Evolutionary conservation across 2,329 filamentous ascomycete genomes (phyloP).

Genomic region (Lachnellula suecica): DNA sequence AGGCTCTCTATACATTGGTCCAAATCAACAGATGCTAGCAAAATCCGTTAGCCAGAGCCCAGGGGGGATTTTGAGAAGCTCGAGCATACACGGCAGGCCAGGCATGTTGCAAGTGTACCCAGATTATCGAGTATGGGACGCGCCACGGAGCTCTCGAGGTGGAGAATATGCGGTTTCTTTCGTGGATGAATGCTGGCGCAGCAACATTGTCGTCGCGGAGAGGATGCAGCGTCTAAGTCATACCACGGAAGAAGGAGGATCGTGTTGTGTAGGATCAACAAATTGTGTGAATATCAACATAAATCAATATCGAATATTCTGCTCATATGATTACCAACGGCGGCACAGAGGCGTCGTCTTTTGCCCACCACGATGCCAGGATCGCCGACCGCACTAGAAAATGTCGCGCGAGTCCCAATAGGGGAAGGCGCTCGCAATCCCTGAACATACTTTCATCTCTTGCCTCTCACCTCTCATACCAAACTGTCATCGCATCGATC

Average conservation of each 20-base stretch:
- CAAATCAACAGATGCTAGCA: conserved; percentile 86
- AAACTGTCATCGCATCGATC: neutral
- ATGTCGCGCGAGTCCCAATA: neutral
- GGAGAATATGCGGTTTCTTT: conserved; percentile 26
- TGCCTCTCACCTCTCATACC: neutral
- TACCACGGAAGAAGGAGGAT: conserved; percentile 15
- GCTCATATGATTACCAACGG: neutral
- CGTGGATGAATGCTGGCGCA: conserved; percentile 26
- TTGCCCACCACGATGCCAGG: neutral
- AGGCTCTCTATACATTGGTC: conserved; percentile 97
- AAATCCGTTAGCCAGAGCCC: neutral
- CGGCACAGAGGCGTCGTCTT: neutral
- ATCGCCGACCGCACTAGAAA: neutral
- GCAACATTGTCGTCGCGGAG: conserved; percentile 34
- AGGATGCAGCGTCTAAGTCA: conserved; percentile 17
- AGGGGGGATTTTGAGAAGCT: conserved; percentile 2
- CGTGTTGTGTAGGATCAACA: neutral
- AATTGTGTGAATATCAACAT: neutral
- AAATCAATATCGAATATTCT: neutral
- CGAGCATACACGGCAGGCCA: conserved; percentile 52
- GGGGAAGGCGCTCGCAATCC: neutral
- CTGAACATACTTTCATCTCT: neutral
- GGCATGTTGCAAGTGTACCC: conserved; percentile 45
- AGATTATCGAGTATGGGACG: conserved; percentile 16
- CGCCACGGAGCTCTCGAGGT: conserved; percentile 24